phyloP scores from a whole-genome alignment of 164 flowering plant species.

The Platanus orientalis region DNA sequence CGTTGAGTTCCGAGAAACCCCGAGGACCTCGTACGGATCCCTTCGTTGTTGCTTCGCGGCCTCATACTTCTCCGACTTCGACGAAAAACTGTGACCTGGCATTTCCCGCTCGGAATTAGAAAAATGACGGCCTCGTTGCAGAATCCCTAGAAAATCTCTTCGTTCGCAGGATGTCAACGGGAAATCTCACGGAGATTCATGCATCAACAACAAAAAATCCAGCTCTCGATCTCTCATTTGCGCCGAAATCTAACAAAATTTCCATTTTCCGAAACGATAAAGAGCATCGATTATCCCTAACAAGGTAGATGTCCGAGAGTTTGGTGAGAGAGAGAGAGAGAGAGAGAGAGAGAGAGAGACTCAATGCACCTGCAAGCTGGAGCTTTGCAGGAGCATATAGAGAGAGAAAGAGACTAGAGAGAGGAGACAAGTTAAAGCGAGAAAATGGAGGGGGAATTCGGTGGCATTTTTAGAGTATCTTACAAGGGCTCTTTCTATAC shows the following conservation, averaged over 20 bases:
- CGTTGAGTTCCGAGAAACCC: slow-evolving; percentile 57
- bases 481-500: background rate
- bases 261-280: background rate
- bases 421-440: slow-evolving; percentile 6
- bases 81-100: slow-evolving; percentile 39
- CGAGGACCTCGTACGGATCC: slow-evolving; percentile 89
- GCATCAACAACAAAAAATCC: slow-evolving; percentile 6
- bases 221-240: slow-evolving; percentile 9
- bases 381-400: background rate
- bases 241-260: background rate
- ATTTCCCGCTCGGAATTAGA: slow-evolving; percentile 22
- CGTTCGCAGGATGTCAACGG: background rate
- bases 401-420: slow-evolving; percentile 1
- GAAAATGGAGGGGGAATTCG: slow-evolving; percentile 36
- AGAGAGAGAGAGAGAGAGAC: slow-evolving; percentile 3
- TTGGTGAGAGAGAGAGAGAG: slow-evolving; percentile 5
- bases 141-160: slow-evolving; percentile 23
- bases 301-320: slow-evolving; percentile 6
- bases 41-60: slow-evolving; percentile 43
- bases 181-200: background rate
- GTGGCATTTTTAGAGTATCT: slow-evolving; percentile 10
- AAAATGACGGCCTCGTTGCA: background rate
- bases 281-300: background rate
- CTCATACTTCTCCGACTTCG: slow-evolving; percentile 52
- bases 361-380: background rate